These are phyloP conservation scores for Cyberlindnera japonica DNA, from an alignment of 805 yeast species.

Conservation along the genomic window DNA sequence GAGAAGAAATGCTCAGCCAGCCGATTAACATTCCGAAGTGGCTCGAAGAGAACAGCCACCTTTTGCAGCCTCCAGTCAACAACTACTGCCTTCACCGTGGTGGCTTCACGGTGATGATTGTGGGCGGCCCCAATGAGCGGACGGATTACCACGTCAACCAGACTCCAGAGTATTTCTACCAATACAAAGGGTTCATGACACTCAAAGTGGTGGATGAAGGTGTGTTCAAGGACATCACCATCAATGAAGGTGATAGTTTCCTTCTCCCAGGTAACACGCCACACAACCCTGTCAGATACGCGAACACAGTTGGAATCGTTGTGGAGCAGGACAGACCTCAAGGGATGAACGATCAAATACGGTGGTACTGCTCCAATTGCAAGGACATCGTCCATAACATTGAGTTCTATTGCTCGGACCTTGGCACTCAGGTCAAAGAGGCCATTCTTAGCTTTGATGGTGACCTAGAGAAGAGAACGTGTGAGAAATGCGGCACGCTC, in stretches of 20 bases:
- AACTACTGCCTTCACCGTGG: conserved; percentile 88
- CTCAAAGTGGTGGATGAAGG: conserved; percentile 80
- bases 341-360: conserved; percentile 62
- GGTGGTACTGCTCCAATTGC: conserved; percentile 87
- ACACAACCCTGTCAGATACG: conserved; percentile 85
- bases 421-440: conserved; percentile 86
- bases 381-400: conserved; percentile 59
- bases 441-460: conserved; percentile 71
- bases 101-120: conserved; percentile 92
- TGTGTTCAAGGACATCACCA: conserved; percentile 66
- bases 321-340: conserved; percentile 88
- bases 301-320: conserved; percentile 83
- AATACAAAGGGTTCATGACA: conserved; percentile 82
- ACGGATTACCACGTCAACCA: conserved; percentile 92
- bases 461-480: conserved; percentile 62
- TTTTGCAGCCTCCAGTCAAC: conserved; percentile 88
- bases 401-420: conserved; percentile 70
- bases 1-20: conserved; percentile 35
- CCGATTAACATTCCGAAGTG: conserved; percentile 80
- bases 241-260: conserved; percentile 85
- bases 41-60: conserved; percentile 71
- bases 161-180: conserved; percentile 92
- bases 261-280: conserved; percentile 81
- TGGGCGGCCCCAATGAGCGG: conserved; percentile 93
- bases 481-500: conserved; percentile 68